These are phyloP conservation scores for Aspergillus sp. DNA, from an alignment of 2,329 filamentous ascomycete species.

Conservation along the genomic window DNA sequence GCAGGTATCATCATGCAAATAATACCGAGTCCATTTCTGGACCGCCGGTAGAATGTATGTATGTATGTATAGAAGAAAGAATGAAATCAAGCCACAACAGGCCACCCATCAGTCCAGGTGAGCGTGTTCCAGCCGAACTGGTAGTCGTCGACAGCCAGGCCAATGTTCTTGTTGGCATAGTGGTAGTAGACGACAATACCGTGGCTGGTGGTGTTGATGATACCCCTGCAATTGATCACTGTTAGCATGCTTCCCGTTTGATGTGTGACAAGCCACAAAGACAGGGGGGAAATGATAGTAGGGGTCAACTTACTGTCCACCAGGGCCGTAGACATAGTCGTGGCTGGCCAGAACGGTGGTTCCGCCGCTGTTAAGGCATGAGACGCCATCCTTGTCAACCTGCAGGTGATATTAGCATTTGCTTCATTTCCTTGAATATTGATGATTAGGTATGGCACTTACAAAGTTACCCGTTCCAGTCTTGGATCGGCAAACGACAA, in stretches of 20 bases:
- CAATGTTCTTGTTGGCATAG: slow-evolving; percentile 57
- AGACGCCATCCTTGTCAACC: slow-evolving; percentile 56
- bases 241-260: background rate
- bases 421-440: background rate
- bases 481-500: slow-evolving; percentile 62
- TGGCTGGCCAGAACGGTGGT: slow-evolving; percentile 63
- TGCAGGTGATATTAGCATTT: slow-evolving; percentile 5
- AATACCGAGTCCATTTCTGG: too few species aligned
- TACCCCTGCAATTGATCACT: slow-evolving; percentile 24
- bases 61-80: background rate
- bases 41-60: too few species aligned
- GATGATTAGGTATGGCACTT: slow-evolving; percentile 16
- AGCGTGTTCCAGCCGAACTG: slow-evolving; percentile 53
- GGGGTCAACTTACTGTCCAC: slow-evolving; percentile 59
- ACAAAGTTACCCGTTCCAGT: slow-evolving; percentile 57
- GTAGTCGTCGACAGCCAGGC: slow-evolving; percentile 49
- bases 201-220: slow-evolving; percentile 34
- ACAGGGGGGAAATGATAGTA: background rate
- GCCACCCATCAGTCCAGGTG: slow-evolving; percentile 49
- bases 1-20: too few species aligned
- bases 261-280: background rate
- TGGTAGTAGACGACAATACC: slow-evolving; percentile 66
- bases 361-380: slow-evolving; percentile 60
- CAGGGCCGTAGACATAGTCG: slow-evolving; percentile 64
- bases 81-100: slow-evolving; percentile 26